Percentiles rank a stretch among this genome's conserved stretches.
These are phyloP conservation scores for Fusarium sp. DNA, from an alignment of 2,329 filamentous ascomycete genomes.

Conservation along the genomic window DNA sequence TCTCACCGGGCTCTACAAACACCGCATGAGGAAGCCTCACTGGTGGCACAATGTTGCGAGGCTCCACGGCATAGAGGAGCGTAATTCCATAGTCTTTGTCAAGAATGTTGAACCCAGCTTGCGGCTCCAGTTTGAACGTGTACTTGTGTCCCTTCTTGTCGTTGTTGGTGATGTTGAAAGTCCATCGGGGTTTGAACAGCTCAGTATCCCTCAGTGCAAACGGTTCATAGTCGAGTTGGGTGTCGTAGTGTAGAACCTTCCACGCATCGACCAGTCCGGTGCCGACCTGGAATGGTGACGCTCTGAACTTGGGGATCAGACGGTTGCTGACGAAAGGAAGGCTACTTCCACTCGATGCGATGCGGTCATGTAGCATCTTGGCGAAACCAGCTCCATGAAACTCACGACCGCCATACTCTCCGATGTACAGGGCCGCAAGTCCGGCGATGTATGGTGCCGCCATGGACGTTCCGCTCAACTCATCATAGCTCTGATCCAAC, in stretches of 20 bases:
- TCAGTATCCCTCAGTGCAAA: constrained; percentile 62
- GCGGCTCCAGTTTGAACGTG: constrained; percentile 52
- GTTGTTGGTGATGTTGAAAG: constrained; percentile 56
- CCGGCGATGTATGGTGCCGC: constrained; percentile 65
- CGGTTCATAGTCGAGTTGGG: constrained; percentile 51
- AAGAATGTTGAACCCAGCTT: constrained; percentile 51
- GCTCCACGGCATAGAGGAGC: constrained; percentile 41
- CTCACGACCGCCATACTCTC: constrained; percentile 53
- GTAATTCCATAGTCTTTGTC: constrained; percentile 45
- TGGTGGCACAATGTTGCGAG: constrained; percentile 42
- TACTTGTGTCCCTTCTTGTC: constrained; percentile 54
- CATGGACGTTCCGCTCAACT: constrained; percentile 67
- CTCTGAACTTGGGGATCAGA: constrained; percentile 38
- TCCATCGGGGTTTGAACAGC: constrained; percentile 51
- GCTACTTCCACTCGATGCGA: constrained; percentile 48
- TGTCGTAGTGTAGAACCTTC: constrained; percentile 55
- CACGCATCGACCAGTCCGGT: constrained; percentile 59
- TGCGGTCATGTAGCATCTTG: constrained; percentile 47
- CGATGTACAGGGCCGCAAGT: constrained; percentile 59
- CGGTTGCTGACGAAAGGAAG: constrained; percentile 44
- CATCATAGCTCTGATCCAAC: constrained; percentile 54
- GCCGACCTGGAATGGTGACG: constrained; percentile 55
- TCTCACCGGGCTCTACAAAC: constrained; percentile 44
- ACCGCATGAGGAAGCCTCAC: constrained; percentile 44
- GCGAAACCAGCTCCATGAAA: constrained; percentile 50